phyloP scores from a whole-genome alignment of 495 filamentous ascomycete genomes.

The Aspergillus asperescens region DNA sequence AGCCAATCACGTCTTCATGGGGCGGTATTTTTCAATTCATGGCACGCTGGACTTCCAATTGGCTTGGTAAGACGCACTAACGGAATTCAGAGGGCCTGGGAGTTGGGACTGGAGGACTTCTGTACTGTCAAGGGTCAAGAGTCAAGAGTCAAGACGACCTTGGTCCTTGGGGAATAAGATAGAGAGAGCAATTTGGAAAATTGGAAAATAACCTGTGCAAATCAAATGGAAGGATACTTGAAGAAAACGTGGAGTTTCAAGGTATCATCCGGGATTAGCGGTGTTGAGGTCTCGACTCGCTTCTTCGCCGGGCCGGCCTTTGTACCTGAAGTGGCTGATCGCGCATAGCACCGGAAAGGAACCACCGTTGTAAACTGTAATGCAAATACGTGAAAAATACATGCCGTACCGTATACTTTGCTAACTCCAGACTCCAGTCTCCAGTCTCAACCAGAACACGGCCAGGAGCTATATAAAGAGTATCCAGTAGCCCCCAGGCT shows the following conservation, averaged over 20 bases:
- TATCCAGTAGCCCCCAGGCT: too few species aligned
- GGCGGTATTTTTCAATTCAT: conserved; percentile 18
- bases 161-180: too few species aligned
- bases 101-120: too few species aligned
- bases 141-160: too few species aligned
- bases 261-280: conserved; percentile 8
- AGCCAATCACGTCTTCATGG: conserved; percentile 10
- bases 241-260: too few species aligned
- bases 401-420: not conserved
- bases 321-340: conserved; percentile 25
- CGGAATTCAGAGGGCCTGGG: not conserved
- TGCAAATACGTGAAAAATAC: not conserved
- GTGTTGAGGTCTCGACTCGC: conserved; percentile 12
- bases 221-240: too few species aligned
- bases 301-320: conserved; percentile 16
- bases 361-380: not conserved
- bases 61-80: conserved; percentile 3
- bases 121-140: too few species aligned
- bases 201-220: too few species aligned
- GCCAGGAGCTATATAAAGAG: too few species aligned
- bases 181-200: too few species aligned
- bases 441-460: too few species aligned
- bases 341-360: conserved; percentile 24
- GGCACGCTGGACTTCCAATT: conserved; percentile 4
- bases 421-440: too few species aligned